Percentiles rank a stretch among this genome's conserved stretches.
Conservation (phyloP, 495 filamentous ascomycete genomes). For the Neurospora discreta region DNA sequence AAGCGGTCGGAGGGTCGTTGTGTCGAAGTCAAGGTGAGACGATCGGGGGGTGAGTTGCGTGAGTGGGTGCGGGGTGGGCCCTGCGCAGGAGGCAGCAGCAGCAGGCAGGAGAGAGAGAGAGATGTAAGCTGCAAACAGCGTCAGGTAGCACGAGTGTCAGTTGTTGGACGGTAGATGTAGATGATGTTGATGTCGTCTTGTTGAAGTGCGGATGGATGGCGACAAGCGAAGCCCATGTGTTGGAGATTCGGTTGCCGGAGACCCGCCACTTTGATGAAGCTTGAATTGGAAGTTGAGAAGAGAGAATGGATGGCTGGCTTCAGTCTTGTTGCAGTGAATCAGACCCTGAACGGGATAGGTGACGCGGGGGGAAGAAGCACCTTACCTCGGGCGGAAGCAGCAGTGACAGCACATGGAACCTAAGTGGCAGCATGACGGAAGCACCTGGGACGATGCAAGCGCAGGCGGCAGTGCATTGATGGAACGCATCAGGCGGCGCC, state of each 20-base stretch:
- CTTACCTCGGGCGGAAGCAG: background rate
- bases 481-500: background rate
- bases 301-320: background rate
- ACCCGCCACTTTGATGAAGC: background rate
- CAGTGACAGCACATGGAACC: background rate
- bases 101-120: background rate
- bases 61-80: constrained; percentile 5
- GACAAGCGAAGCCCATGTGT: background rate
- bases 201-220: background rate
- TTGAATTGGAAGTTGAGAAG: background rate
- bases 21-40: background rate
- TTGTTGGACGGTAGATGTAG: background rate
- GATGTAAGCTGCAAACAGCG: too few species aligned
- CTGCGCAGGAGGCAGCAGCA: background rate
- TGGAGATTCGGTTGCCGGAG: background rate
- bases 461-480: background rate
- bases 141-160: background rate
- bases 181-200: background rate
- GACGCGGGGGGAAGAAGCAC: background rate
- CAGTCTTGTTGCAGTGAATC: background rate
- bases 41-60: constrained; percentile 8
- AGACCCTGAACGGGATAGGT: background rate
- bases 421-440: background rate
- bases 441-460: background rate
- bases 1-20: background rate